phyloP scores from a whole-genome alignment of 2,329 filamentous ascomycete genomes.

The Sporothrix brasiliensis region DNA sequence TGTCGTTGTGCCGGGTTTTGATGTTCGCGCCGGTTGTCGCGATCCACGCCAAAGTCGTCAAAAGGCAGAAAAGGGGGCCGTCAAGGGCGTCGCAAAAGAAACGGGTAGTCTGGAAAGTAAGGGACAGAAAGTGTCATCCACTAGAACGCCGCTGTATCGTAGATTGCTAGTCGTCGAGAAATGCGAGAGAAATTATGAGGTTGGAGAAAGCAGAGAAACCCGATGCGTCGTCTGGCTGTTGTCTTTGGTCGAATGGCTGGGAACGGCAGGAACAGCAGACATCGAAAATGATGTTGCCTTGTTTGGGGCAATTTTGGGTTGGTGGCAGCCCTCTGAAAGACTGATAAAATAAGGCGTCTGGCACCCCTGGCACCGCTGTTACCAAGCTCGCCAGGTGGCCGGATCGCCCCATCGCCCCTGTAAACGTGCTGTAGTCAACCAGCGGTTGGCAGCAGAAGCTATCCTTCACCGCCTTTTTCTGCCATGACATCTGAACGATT shows the following conservation, averaged over 20 bases:
- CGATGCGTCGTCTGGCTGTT: not conserved
- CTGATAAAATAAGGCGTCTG: not conserved
- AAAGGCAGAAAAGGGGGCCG: constrained; percentile 14
- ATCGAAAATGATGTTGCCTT: not conserved
- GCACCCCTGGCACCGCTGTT: not conserved
- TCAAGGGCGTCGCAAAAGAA: not conserved
- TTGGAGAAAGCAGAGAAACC: not conserved
- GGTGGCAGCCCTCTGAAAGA: not conserved
- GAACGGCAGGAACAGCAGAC: not conserved
- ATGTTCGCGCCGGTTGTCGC: not conserved
- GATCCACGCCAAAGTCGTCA: constrained; percentile 17
- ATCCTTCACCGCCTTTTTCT: constrained; percentile 33
- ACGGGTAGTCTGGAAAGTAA: too few relatives aligned
- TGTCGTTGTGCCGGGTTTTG: not conserved
- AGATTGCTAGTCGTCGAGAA: not conserved
- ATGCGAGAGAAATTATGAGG: not conserved
- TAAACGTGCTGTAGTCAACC: constrained; percentile 1
- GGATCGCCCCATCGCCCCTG: constrained; percentile 19
- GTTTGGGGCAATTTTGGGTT: constrained; percentile 1
- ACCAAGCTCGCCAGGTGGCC: constrained; percentile 18
- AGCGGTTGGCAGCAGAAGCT: not conserved
- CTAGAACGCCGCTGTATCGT: not conserved
- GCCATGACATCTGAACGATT: constrained; percentile 25
- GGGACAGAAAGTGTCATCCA: not conserved
- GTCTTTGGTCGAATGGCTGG: constrained; percentile 18